Base-by-base conservation (phyloP, 208 protist genomes). In the Trypanosoma congolense region DNA sequence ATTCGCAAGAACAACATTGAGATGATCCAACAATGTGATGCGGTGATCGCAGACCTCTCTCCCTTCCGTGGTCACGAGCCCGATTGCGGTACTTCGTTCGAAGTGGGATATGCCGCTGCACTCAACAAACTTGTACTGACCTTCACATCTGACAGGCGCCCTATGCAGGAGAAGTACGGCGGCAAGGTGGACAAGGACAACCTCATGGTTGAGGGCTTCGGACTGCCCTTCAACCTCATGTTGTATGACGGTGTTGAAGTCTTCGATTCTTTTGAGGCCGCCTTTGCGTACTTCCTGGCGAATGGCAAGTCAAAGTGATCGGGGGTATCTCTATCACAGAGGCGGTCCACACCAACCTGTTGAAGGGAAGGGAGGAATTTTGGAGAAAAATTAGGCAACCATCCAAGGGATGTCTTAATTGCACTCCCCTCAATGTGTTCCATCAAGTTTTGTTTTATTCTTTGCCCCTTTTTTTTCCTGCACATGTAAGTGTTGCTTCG, bases 211-310 rank as follows among this genome's bases (percentile, higher is more conserved):
- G 80, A 92, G 56, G 56, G 86, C 43, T 92, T 92, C 52, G 62
- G 63, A 0, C 67, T 92, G 26, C 84, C 84, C 8, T 89, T 89
- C 56, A 92, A 92, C 53, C 61, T 92, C 12, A 92, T 92, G 83
- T 72, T 92, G 0, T 41, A 50, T n/a, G 77, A 88, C 44, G 73
- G 61, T 0, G 75, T 65, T 18, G 45, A 60, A 6, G 63, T 92
- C 6, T 88, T 87, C 41, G 47, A 47, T 35, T 84, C 80, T 8
- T 92, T 92, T 49, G 77, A 87, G 8, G 66, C 56, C 6, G 83
- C 83, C 10, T 92, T 92, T 56, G 50, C 53, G 0, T 46, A 85
- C 49, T 87, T 79, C 44, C 53, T 58, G 14, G 54, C 61, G n/a
- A 53, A 61, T n/a, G 43, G 58, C 54, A 19, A 5, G 10, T 9